Evolutionary conservation across 148 eudicot species (phyloP).

Genomic region (Rhododendron ferrugineum): DNA sequence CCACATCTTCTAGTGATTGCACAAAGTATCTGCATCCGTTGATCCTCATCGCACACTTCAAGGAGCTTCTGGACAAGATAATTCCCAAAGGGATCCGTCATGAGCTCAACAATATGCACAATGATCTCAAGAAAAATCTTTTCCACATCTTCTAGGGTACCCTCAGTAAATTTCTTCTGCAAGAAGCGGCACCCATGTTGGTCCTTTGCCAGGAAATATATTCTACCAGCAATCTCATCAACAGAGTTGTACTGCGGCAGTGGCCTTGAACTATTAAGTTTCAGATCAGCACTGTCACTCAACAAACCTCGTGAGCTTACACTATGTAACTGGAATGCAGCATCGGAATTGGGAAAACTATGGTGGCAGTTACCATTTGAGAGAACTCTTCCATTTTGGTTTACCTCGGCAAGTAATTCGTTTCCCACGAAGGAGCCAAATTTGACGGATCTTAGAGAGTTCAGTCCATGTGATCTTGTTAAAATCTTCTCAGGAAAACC

Average conservation of each 20-base stretch:
- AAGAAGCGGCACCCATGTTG: slow-evolving; percentile 41
- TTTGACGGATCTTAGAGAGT: slow-evolving; percentile 21
- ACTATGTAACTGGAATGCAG: slow-evolving; percentile 9
- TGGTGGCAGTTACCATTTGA: slow-evolving; percentile 14
- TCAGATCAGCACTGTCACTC: slow-evolving; percentile 11
- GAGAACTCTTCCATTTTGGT: slow-evolving; percentile 20
- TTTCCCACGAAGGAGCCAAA: slow-evolving; percentile 21
- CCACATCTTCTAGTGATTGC: slow-evolving; percentile 25
- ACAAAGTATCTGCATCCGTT: slow-evolving; percentile 30
- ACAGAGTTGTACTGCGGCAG: slow-evolving; percentile 18
- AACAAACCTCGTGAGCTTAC: background rate
- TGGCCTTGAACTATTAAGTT: slow-evolving; percentile 14
- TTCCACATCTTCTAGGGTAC: slow-evolving; percentile 24
- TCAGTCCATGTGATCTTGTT: slow-evolving; percentile 21
- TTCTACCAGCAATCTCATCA: slow-evolving; percentile 27
- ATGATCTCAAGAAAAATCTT: slow-evolving; percentile 30
- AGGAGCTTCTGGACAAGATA: slow-evolving; percentile 40
- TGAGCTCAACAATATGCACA: slow-evolving; percentile 32
- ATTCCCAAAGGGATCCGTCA: slow-evolving; percentile 41
- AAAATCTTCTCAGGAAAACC: slow-evolving; percentile 23
- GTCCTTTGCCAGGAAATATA: slow-evolving; percentile 32
- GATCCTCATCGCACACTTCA: slow-evolving; percentile 34
- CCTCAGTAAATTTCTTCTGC: slow-evolving; percentile 32
- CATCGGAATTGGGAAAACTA: background rate
- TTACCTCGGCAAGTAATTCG: slow-evolving; percentile 12